These are phyloP conservation scores for Pichia deserticola DNA, from an alignment of 805 yeast genomes.

Conservation along the genomic window DNA sequence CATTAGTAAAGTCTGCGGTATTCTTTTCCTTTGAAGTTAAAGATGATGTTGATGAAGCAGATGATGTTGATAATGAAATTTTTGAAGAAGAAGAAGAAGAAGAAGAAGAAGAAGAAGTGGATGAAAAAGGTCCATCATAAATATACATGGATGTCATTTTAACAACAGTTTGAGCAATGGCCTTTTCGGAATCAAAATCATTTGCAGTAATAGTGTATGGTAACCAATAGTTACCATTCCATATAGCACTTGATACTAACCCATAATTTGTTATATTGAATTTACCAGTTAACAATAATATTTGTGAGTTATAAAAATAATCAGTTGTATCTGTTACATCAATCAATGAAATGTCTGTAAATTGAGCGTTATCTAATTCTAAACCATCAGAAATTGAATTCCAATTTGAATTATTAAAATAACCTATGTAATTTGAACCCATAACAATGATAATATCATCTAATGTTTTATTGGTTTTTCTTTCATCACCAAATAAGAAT, in stretches of 20 bases:
- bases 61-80: constrained; percentile 1
- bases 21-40: background rate
- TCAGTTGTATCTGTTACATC: constrained; percentile 20
- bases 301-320: constrained; percentile 35
- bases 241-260: constrained; percentile 51
- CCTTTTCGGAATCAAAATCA: constrained; percentile 18
- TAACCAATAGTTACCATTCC: constrained; percentile 58
- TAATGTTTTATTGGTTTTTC: constrained; percentile 37
- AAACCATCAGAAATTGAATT: constrained; percentile 32
- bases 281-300: constrained; percentile 53
- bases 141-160: constrained; percentile 32
- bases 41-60: background rate
- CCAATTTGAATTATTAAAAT: constrained; percentile 46
- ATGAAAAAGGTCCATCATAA: constrained; percentile 24
- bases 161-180: constrained; percentile 26
- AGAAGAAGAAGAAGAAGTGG: constrained; percentile 15
- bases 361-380: constrained; percentile 27
- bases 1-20: constrained; percentile 33
- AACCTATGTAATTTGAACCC: constrained; percentile 34
- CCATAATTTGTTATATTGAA: constrained; percentile 47
- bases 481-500: constrained; percentile 18
- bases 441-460: constrained; percentile 35
- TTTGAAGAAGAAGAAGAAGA: constrained; percentile 10
- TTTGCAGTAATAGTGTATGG: constrained; percentile 49
- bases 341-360: constrained; percentile 33